phyloP scores from a whole-genome alignment of 257 asterid species.

The Voacanga thouarsii region DNA sequence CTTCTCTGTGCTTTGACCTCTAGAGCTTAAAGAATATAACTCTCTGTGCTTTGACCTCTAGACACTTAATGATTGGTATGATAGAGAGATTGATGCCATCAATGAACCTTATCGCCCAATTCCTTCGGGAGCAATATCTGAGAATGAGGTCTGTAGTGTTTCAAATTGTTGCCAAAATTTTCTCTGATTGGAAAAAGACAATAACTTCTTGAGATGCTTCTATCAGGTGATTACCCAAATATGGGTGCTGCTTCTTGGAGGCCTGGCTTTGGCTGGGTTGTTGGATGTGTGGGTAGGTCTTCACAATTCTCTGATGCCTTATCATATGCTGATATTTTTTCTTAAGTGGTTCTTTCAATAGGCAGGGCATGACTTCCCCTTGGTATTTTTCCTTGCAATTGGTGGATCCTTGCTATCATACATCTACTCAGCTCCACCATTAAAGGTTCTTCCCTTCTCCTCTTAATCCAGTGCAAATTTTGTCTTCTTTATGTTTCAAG shows the following conservation, averaged over 20 bases:
- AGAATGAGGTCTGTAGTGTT: slow-evolving; percentile 56
- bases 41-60: slow-evolving; percentile 28
- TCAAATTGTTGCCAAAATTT: slow-evolving; percentile 12
- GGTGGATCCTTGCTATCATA: slow-evolving; percentile 96
- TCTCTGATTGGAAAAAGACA: slow-evolving; percentile 4
- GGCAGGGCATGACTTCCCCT: slow-evolving; percentile 93
- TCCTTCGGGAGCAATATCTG: slow-evolving; percentile 88
- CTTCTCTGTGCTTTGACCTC: slow-evolving; percentile 22
- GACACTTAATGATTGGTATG: slow-evolving; percentile 97
- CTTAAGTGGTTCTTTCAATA: slow-evolving; percentile 29
- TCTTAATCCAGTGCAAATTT: slow-evolving; percentile 13
- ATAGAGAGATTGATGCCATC: slow-evolving; percentile 92
- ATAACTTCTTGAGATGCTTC: slow-evolving; percentile 20
- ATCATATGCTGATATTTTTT: not conserved
- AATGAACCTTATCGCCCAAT: slow-evolving; percentile 97
- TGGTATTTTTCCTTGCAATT: slow-evolving; percentile 80
- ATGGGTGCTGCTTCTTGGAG: slow-evolving; percentile 93
- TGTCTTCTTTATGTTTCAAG: not conserved
- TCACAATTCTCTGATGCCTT: slow-evolving; percentile 5
- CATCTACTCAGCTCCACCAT: slow-evolving; percentile 97
- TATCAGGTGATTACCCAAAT: slow-evolving; percentile 88
- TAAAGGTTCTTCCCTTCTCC: slow-evolving; percentile 54
- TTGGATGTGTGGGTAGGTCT: slow-evolving; percentile 90
- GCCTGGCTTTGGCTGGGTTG: slow-evolving; percentile 80
- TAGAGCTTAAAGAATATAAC: slow-evolving; percentile 35